These are phyloP conservation scores for Xylaria polymorpha DNA, from an alignment of 2,329 filamentous ascomycete species.

Conservation along the genomic window DNA sequence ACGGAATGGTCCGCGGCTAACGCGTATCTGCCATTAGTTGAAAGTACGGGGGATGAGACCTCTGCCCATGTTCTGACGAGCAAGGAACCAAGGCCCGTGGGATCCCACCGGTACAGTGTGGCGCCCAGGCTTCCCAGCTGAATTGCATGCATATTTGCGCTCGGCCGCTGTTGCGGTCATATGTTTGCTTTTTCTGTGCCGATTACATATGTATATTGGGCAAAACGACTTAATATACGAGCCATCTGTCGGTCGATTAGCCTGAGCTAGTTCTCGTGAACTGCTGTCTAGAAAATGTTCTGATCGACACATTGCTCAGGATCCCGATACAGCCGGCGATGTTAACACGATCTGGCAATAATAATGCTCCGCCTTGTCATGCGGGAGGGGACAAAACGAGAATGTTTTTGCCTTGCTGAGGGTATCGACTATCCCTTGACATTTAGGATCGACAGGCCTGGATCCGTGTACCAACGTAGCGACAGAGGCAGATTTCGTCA, in stretches of 20 bases:
- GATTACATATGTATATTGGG: slow-evolving; percentile 12
- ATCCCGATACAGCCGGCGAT: not conserved
- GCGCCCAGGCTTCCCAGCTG: slow-evolving; percentile 27
- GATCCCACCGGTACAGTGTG: slow-evolving; percentile 26
- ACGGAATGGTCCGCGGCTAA: slow-evolving; percentile 28
- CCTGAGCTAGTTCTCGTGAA: slow-evolving; percentile 18
- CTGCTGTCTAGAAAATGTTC: slow-evolving; percentile 4
- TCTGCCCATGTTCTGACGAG: slow-evolving; percentile 26
- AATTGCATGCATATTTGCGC: slow-evolving; percentile 30
- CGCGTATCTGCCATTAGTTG: slow-evolving; percentile 29
- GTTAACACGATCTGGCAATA: slow-evolving; percentile 8
- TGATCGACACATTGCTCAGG: slow-evolving; percentile 15
- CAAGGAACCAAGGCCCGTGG: slow-evolving; percentile 27
- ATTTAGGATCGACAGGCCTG: slow-evolving; percentile 7
- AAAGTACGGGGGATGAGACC: slow-evolving; percentile 18
- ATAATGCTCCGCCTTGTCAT: slow-evolving; percentile 13
- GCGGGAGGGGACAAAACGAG: not conserved
- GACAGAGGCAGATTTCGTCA: not conserved
- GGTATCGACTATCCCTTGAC: not conserved
- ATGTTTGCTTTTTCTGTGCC: slow-evolving; percentile 29
- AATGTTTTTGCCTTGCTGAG: slow-evolving; percentile 1
- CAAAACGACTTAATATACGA: slow-evolving; percentile 14
- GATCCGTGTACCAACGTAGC: not conserved
- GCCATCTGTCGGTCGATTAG: slow-evolving; percentile 11
- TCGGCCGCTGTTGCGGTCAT: slow-evolving; percentile 11